These are phyloP conservation scores for Apiospora malaysiana DNA, from an alignment of 2,329 filamentous ascomycete genomes.

Conservation along the genomic window DNA sequence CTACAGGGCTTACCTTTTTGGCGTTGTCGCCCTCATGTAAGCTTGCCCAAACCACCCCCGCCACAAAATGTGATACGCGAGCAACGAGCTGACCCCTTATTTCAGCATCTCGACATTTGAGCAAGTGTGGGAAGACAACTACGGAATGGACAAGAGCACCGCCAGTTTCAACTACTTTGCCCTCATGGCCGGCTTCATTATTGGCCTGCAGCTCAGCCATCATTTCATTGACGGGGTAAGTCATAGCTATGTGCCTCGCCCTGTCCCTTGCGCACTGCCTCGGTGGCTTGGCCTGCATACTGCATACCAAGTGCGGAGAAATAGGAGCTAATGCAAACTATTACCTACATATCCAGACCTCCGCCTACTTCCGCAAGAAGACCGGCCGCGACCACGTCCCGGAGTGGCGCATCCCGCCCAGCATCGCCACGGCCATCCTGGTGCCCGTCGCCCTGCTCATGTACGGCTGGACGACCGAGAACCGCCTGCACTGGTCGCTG, in stretches of 20 bases:
- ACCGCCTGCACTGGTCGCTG: constrained; percentile 54
- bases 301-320: not conserved
- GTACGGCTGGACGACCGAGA: constrained; percentile 54
- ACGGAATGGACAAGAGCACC: constrained; percentile 46
- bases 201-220: constrained; percentile 41
- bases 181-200: constrained; percentile 47
- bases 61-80: not conserved
- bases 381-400: constrained; percentile 25
- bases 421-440: constrained; percentile 42
- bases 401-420: constrained; percentile 27
- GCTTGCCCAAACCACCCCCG: constrained; percentile 26
- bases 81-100: not conserved
- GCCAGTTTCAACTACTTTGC: constrained; percentile 53
- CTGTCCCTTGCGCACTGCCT: too few relatives aligned
- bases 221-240: constrained; percentile 38
- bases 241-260: not conserved
- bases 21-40: constrained; percentile 54
- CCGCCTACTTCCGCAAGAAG: constrained; percentile 16
- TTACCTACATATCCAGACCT: constrained; percentile 4
- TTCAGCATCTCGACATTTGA: not conserved
- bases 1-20: constrained; percentile 52
- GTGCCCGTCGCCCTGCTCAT: constrained; percentile 55
- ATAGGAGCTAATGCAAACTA: not conserved
- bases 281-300: not conserved
- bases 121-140: constrained; percentile 46